Evolutionary conservation across 805 yeast species (phyloP).

Genomic region (Wickerhamomyces hampshirensis): DNA sequence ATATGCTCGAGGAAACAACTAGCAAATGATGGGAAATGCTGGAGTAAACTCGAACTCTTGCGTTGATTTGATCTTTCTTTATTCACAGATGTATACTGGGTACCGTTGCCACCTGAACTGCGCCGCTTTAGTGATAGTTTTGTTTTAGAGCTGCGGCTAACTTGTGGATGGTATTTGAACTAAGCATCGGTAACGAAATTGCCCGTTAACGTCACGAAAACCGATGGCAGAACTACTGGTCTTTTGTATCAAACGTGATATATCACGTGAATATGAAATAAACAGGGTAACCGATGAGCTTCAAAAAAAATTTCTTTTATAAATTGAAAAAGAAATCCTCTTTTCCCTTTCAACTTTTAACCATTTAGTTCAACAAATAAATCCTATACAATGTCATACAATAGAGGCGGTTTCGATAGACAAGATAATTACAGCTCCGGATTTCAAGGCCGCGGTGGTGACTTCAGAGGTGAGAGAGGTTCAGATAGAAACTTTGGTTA

Average conservation of each 20-base stretch:
- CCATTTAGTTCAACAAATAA: too few species aligned
- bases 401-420: slow-evolving; percentile 15
- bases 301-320: too few species aligned
- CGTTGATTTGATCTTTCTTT: too few species aligned
- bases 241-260: neutral
- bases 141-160: too few species aligned
- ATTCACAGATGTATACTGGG: too few species aligned
- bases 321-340: neutral
- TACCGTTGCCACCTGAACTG: too few species aligned
- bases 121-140: too few species aligned
- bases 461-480: slow-evolving; percentile 21
- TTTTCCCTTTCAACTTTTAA: neutral
- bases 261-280: neutral
- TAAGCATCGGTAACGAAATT: too few species aligned
- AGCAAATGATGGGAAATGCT: too few species aligned
- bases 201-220: neutral
- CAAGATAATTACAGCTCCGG: slow-evolving; percentile 19
- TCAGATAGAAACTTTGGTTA: slow-evolving; percentile 22
- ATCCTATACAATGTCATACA: slow-evolving; percentile 21
- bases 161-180: too few species aligned
- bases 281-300: neutral
- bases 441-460: slow-evolving; percentile 18
- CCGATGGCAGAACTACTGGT: neutral
- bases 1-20: too few species aligned
- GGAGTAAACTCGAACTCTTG: too few species aligned